Evolutionary conservation across 2,329 filamentous ascomycete genomes (phyloP).

Genomic region (Rhynchosporium graminicola): DNA sequence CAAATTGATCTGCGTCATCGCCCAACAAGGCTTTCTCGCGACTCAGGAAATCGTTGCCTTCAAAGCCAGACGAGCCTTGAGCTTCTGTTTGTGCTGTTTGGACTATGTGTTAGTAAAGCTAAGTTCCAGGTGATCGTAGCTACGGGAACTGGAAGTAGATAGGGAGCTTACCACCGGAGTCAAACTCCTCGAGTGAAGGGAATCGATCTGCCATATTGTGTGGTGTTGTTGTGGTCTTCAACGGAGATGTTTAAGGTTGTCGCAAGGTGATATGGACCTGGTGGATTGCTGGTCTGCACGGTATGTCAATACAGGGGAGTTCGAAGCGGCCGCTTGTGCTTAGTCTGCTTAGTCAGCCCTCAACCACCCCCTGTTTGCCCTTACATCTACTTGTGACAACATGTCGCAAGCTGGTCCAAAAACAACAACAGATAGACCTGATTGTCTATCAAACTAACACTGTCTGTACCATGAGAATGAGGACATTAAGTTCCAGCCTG

Average conservation of each 20-base stretch:
- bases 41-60: conserved; percentile 79
- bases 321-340: conserved; percentile 5
- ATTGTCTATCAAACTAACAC: too few species aligned
- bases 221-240: conserved; percentile 16
- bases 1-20: conserved; percentile 90
- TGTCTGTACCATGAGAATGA: too few species aligned
- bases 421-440: neutral
- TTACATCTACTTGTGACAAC: neutral
- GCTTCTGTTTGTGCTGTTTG: conserved; percentile 66
- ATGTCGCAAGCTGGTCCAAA: neutral
- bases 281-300: neutral
- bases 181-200: conserved; percentile 61
- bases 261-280: conserved; percentile 8
- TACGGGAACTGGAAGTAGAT: neutral
- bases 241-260: conserved; percentile 17
- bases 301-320: conserved; percentile 4
- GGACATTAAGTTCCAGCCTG: too few species aligned
- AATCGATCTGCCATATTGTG: conserved; percentile 57
- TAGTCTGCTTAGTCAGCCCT: neutral
- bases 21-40: conserved; percentile 87
- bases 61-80: conserved; percentile 49
- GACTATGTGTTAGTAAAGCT: conserved; percentile 25
- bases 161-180: conserved; percentile 48
- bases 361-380: neutral
- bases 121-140: neutral